A percentile compares a stretch with the other conserved stretches of the same genome.
phyloP scores from a whole-genome alignment of 208 protist species.

The Novymonas esmeraldas region DNA sequence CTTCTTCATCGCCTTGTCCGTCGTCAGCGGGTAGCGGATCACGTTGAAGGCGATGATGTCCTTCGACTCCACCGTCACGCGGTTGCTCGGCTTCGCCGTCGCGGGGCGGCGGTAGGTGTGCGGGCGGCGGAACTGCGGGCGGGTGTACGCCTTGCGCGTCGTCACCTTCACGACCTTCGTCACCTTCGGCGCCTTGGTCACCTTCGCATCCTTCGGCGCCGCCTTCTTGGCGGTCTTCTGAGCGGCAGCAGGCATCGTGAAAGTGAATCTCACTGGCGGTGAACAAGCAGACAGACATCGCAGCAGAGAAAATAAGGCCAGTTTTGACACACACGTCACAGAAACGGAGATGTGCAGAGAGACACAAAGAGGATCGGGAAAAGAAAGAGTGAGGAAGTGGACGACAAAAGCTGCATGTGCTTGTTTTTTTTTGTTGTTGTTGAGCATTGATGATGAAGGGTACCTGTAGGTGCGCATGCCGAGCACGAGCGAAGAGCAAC shows the following conservation, averaged over 20 bases:
- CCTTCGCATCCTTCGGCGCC: conserved; percentile 72
- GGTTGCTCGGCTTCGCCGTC: conserved; percentile 92
- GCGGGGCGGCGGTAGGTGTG: conserved; percentile 94
- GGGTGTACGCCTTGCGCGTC: conserved; percentile 96
- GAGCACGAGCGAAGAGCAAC: too few species aligned
- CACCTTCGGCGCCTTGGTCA: conserved; percentile 59
- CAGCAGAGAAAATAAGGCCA: background rate
- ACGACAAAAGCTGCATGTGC: background rate
- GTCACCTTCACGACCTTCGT: conserved; percentile 85
- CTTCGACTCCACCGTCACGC: conserved; percentile 78
- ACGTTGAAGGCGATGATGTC: conserved; percentile 91
- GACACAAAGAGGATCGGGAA: background rate
- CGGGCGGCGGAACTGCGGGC: conserved; percentile 96
- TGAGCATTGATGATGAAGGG: too few species aligned
- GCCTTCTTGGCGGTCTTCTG: conserved; percentile 53
- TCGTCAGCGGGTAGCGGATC: conserved; percentile 98
- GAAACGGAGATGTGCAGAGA: background rate
- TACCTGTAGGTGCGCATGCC: too few species aligned
- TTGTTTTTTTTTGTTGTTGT: too few species aligned
- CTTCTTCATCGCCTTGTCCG: conserved; percentile 99
- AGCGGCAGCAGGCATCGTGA: conserved; percentile 57
- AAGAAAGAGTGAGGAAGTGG: conserved; percentile 4
- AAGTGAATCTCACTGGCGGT: conserved; percentile 1
- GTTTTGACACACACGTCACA: too few species aligned
- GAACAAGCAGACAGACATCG: background rate